Percentiles rank a stretch among this genome's conserved stretches.
Evolutionary conservation across 768 basidiomycete genomes (phyloP).

Genomic region (Podaxis carcinomalis): DNA sequence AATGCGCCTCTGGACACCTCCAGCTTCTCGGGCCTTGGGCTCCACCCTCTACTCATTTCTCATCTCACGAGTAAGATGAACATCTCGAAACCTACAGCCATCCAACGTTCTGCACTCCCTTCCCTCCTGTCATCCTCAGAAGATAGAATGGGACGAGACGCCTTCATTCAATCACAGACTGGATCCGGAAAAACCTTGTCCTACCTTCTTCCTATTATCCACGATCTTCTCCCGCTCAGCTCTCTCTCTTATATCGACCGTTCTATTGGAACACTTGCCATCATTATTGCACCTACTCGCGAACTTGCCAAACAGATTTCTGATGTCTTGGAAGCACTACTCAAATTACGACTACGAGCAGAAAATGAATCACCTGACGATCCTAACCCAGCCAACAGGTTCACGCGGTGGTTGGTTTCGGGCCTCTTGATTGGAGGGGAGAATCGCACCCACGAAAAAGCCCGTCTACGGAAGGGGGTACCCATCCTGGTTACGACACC

Average conservation of each 20-base stretch:
- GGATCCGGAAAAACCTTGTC: slow-evolving; percentile 96
- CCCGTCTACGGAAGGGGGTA: slow-evolving; percentile 87
- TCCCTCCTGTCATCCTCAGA: slow-evolving; percentile 32
- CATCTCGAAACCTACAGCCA: slow-evolving; percentile 83
- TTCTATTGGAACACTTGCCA: slow-evolving; percentile 89
- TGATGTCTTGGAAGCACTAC: slow-evolving; percentile 82
- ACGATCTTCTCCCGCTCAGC: slow-evolving; percentile 88
- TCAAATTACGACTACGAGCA: slow-evolving; percentile 69
- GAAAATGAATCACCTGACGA: slow-evolving; percentile 50
- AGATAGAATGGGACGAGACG: slow-evolving; percentile 51
- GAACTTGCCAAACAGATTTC: slow-evolving; percentile 97
- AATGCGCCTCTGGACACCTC: slow-evolving; percentile 85
- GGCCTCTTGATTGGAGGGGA: slow-evolving; percentile 93
- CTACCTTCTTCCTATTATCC: slow-evolving; percentile 91
- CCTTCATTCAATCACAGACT: slow-evolving; percentile 94
- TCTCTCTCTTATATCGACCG: slow-evolving; percentile 91
- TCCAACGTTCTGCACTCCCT: slow-evolving; percentile 80
- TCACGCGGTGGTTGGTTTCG: slow-evolving; percentile 92
- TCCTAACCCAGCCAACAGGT: slow-evolving; percentile 35
- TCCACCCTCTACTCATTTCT: slow-evolving; percentile 73
- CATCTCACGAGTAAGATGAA: slow-evolving; percentile 80
- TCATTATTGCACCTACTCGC: slow-evolving; percentile 92
- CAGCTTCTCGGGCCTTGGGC: slow-evolving; percentile 77
- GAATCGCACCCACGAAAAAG: slow-evolving; percentile 93
- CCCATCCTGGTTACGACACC: slow-evolving; percentile 96